Evolutionary conservation across 306 rosid species (phyloP).

Genomic region (Rosa chinensis): DNA sequence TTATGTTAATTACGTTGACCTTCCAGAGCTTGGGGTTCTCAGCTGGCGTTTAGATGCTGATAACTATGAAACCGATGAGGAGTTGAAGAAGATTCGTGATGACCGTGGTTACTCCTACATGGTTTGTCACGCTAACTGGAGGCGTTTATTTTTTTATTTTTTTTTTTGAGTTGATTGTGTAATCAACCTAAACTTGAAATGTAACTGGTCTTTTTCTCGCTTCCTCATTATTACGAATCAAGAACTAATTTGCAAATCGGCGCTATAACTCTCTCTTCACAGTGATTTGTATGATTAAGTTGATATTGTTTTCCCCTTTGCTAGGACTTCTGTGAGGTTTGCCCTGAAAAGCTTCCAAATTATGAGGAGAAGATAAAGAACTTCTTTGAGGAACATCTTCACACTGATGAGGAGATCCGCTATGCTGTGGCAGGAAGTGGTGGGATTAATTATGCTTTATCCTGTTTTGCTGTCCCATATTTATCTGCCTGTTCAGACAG

Average conservation of each 20-base stretch:
- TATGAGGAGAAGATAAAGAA: conserved; percentile 89
- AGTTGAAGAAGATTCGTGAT: conserved; percentile 84
- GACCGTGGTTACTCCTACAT: conserved; percentile 87
- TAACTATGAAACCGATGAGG: conserved; percentile 78
- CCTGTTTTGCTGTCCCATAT: conserved; percentile 7
- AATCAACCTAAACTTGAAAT: background rate
- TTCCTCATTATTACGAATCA: background rate
- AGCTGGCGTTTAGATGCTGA: conserved; percentile 93
- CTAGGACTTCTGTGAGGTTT: conserved; percentile 93
- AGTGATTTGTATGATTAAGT: conserved; percentile 18
- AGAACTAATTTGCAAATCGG: conserved; percentile 1
- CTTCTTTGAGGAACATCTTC: conserved; percentile 93
- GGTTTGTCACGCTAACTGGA: conserved; percentile 44
- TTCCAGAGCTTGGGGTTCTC: conserved; percentile 95
- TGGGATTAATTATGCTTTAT: conserved; percentile 29
- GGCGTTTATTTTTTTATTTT: background rate
- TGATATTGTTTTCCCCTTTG: conserved; percentile 16
- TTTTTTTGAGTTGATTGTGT: background rate
- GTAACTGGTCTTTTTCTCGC: background rate
- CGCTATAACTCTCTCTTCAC: conserved; percentile 13
- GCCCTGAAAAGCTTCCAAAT: conserved; percentile 91
- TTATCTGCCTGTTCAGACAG: conserved; percentile 1
- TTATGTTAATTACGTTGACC: conserved; percentile 4
- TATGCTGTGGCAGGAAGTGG: conserved; percentile 91
- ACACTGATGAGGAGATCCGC: conserved; percentile 97